Evolutionary conservation across 441 rosid genomes (phyloP).

Genomic region (Gossypium schwendimanii): DNA sequence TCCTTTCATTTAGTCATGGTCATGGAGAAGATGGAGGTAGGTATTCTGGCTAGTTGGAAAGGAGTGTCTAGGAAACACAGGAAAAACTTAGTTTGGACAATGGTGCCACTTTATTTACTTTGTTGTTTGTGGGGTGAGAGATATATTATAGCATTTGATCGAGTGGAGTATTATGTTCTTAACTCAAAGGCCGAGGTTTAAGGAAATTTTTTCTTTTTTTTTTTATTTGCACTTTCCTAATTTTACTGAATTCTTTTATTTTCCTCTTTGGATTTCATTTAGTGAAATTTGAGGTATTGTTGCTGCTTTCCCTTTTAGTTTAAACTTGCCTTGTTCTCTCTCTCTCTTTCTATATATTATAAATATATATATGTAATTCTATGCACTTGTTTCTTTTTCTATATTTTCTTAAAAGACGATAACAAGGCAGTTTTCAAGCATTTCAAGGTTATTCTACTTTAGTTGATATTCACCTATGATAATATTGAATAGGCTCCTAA

Average conservation of each 20-base stretch:
- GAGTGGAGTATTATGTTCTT: not conserved
- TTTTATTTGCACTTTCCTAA: not conserved
- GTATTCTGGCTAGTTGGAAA: conserved; percentile 3
- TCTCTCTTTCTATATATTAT: too few relatives aligned
- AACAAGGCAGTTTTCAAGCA: not conserved
- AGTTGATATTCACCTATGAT: not conserved
- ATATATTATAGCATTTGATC: conserved; percentile 1
- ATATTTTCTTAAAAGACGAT: not conserved
- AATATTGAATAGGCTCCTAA: not conserved
- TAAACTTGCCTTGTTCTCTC: not conserved
- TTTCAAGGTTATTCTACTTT: not conserved
- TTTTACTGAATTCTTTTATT: not conserved
- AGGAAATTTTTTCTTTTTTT: not conserved
- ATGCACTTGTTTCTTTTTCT: not conserved
- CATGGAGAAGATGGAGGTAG: conserved; percentile 13
- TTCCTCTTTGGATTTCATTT: not conserved
- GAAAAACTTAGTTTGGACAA: conserved; percentile 12
- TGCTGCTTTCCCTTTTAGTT: not conserved
- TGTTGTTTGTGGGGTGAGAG: conserved; percentile 17
- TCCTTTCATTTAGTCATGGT: not conserved
- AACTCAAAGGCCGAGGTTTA: conserved; percentile 3
- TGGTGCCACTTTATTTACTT: conserved; percentile 15
- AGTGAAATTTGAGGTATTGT: not conserved
- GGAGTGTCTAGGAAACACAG: conserved; percentile 7
- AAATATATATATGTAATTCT: not conserved